Base-by-base conservation (phyloP, 2,329 filamentous ascomycete genomes). In the Pezicula neosporulosa region DNA sequence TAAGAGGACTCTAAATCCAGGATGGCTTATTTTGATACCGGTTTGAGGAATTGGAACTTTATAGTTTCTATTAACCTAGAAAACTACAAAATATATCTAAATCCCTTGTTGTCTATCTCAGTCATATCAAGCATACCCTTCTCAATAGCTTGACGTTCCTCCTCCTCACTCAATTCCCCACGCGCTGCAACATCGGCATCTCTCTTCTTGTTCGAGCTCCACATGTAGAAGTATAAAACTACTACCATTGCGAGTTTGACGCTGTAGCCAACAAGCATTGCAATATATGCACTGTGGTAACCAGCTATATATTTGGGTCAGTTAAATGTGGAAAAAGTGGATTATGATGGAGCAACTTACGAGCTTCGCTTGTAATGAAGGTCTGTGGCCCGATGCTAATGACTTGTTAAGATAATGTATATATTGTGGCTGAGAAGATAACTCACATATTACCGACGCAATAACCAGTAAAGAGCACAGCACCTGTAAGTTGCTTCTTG, bases 221-320 rank as follows among this genome's bases (percentile, higher is more conserved):
- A 78, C 79, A 82, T 82, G 56, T 81, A 83, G 1, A 76, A 54
- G 53, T 80, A 82, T 2, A 83, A 59, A 0, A 77, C 66, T 0
- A 76, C 58, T 0, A 82, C 77, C 54, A 73, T 70, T 2, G 67
- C 49, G 0, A 81, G 64, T 63, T 83, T 82, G 9, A 81, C 69
- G 3, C 69, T 66, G 55, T 83, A 83, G 0, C 78, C 79, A 39
- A 78, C 71, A 19, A 83, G 66, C 71, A 83, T 83, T 0, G 63
- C 62, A 19, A 65, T 62, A 24, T 64, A 66, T 6, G 62, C 64
- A 16, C 58, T 63, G 27, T 63, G 60, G 37, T 64, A 66, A 6
- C 56, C 52, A 4, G n/a, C 73, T 76, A 57, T 36, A 21, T 19
- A 18, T 16, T 37, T 35, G 49, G 15, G 30, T 33, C 12, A 33